A percentile compares a stretch with the other conserved stretches of the same genome.
Conservation (phyloP, 371 early-diverging fungal genomes). For the Mucor lusitanicus region DNA sequence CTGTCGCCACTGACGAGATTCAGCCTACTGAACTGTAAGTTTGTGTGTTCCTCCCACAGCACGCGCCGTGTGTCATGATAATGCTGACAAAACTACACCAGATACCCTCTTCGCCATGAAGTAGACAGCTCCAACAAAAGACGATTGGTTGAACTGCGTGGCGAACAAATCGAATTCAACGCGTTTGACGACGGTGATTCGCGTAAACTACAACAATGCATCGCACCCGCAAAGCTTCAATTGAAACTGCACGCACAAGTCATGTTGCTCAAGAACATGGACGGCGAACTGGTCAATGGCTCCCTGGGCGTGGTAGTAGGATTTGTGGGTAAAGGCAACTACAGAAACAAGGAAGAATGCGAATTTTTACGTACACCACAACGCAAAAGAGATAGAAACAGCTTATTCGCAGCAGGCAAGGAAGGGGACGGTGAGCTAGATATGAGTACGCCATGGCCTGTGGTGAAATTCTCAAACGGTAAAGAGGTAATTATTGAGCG, state of each 20-base stretch:
- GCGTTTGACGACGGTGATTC: slow-evolving; percentile 49
- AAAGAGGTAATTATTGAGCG: slow-evolving; percentile 47
- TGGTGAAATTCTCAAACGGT: slow-evolving; percentile 59
- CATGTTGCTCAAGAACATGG: slow-evolving; percentile 84
- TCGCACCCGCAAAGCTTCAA: slow-evolving; percentile 62
- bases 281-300: slow-evolving; percentile 36
- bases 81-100: background rate
- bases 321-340: slow-evolving; percentile 48
- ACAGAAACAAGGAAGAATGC: slow-evolving; percentile 2
- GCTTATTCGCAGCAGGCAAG: background rate
- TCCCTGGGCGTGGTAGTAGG: slow-evolving; percentile 64
- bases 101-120: slow-evolving; percentile 66
- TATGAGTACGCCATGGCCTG: slow-evolving; percentile 41
- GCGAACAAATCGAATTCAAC: slow-evolving; percentile 38
- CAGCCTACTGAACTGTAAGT: slow-evolving; percentile 80
- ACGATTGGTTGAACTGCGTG: slow-evolving; percentile 57
- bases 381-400: slow-evolving; percentile 5
- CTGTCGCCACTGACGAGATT: slow-evolving; percentile 60
- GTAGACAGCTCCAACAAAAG: slow-evolving; percentile 75
- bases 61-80: too few species aligned
- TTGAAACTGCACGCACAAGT: slow-evolving; percentile 87
- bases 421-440: slow-evolving; percentile 6
- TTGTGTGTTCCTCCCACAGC: too few species aligned
- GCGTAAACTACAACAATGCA: slow-evolving; percentile 49
- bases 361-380: slow-evolving; percentile 20